Evolutionary conservation across 768 basidiomycete species (phyloP).

Genomic region (Suillus luteus): DNA sequence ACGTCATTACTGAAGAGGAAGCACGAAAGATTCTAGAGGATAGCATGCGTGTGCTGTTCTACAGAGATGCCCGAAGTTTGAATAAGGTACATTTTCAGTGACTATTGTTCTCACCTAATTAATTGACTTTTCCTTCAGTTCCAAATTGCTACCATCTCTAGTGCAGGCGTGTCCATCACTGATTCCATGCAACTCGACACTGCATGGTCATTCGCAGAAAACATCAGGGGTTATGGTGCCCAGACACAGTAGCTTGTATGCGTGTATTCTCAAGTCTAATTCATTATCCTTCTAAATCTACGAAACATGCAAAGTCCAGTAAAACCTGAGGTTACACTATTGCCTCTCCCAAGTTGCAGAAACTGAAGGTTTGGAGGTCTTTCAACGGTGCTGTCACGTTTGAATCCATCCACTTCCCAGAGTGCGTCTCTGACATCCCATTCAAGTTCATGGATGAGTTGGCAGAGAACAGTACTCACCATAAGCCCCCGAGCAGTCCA

Average conservation of each 20-base stretch:
- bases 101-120: not conserved
- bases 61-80: constrained; percentile 92
- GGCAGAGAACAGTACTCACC: not conserved
- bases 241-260: constrained; percentile 68
- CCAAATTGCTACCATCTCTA: constrained; percentile 91
- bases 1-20: constrained; percentile 73
- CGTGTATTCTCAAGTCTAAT: constrained; percentile 13
- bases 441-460: not conserved
- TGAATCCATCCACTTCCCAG: not conserved
- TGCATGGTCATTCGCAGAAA: constrained; percentile 91
- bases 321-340: not conserved
- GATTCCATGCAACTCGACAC: constrained; percentile 78
- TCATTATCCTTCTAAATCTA: not conserved
- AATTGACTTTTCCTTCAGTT: constrained; percentile 53
- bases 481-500: not conserved
- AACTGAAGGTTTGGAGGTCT: not conserved
- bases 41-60: constrained; percentile 92
- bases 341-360: not conserved
- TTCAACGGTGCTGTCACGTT: not conserved
- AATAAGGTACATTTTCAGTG: constrained; percentile 70
- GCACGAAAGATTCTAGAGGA: constrained; percentile 79
- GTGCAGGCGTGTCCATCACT: constrained; percentile 73
- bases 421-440: not conserved
- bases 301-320: no score
- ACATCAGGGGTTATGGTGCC: constrained; percentile 86